Percentiles rank a stretch among this genome's conserved stretches.
Conservation (phyloP, 352 stramenopile species). For the Globisporangium irregulare region DNA sequence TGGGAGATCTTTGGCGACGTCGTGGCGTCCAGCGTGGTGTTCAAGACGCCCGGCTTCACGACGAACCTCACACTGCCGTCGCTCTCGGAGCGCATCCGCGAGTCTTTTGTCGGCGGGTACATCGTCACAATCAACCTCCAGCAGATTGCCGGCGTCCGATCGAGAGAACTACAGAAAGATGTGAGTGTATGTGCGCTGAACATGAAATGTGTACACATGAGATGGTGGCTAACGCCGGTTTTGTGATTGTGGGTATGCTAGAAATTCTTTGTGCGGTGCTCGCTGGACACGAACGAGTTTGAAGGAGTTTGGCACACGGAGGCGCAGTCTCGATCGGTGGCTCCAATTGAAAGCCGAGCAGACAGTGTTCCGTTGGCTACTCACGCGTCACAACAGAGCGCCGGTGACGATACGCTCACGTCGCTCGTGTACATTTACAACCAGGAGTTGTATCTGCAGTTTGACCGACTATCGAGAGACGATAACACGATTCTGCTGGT, state of each 20-base stretch:
- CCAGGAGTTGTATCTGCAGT: slow-evolving; percentile 80
- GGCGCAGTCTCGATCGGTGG: slow-evolving; percentile 55
- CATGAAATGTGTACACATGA: neutral
- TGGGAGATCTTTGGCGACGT: slow-evolving; percentile 88
- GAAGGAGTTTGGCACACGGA: slow-evolving; percentile 84
- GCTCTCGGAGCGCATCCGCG: slow-evolving; percentile 75
- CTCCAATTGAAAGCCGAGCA: slow-evolving; percentile 31
- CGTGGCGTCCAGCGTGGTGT: slow-evolving; percentile 84
- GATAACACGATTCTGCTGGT: slow-evolving; percentile 84
- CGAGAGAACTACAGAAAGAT: slow-evolving; percentile 51
- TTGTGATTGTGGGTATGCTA: slow-evolving; percentile 8
- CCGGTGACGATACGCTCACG: neutral
- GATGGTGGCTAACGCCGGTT: neutral
- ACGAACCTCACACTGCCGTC: slow-evolving; percentile 83
- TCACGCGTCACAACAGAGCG: neutral
- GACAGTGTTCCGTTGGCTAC: neutral
- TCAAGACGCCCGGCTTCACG: slow-evolving; percentile 67
- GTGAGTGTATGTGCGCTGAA: slow-evolving; percentile 19
- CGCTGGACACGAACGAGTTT: slow-evolving; percentile 82
- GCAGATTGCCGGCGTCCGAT: slow-evolving; percentile 64
- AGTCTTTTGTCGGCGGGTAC: slow-evolving; percentile 81
- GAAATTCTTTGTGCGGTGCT: slow-evolving; percentile 83
- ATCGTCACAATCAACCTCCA: slow-evolving; percentile 70
- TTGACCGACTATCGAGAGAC: slow-evolving; percentile 77
- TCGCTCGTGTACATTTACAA: slow-evolving; percentile 73